Percentiles rank a stretch among this genome's conserved stretches.
Conservation (phyloP, 306 rosid genomes). For the Trifolium subterraneum region DNA sequence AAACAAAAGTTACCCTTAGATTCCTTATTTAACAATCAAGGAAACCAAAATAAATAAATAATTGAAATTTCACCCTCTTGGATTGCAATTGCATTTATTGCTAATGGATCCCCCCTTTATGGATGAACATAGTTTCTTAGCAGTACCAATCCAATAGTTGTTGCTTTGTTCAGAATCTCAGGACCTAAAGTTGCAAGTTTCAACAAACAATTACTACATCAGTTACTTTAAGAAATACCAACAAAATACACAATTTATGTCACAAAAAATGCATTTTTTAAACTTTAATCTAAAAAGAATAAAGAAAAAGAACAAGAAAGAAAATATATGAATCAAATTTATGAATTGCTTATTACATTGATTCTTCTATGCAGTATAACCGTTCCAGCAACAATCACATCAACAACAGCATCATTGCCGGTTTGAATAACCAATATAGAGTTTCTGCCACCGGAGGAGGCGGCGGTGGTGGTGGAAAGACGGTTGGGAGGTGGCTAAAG, state of each 20-base stretch:
- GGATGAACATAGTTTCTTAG: neutral
- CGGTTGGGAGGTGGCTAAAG: constrained; percentile 97
- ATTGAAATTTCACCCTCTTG: constrained; percentile 6
- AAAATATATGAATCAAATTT: neutral
- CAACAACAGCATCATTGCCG: constrained; percentile 32
- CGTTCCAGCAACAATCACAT: constrained; percentile 57
- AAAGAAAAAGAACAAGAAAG: neutral
- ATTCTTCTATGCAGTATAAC: constrained; percentile 60
- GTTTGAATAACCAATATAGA: constrained; percentile 53
- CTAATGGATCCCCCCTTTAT: constrained; percentile 41
- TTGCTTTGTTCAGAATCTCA: constrained; percentile 21
- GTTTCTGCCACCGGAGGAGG: constrained; percentile 38
- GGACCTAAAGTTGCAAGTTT: neutral
- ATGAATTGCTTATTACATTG: constrained; percentile 23
- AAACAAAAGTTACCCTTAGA: constrained; percentile 36
- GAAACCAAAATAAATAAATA: neutral
- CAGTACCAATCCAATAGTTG: neutral
- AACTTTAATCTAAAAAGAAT: neutral
- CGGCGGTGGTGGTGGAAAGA: constrained; percentile 60
- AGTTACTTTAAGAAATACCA: constrained; percentile 1
- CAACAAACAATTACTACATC: neutral
- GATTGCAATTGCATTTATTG: constrained; percentile 38
- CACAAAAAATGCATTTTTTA: neutral
- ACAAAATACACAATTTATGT: neutral
- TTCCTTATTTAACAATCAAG: constrained; percentile 9